Conservation (phyloP, 805 yeast species). For the Candida boleticola region DNA sequence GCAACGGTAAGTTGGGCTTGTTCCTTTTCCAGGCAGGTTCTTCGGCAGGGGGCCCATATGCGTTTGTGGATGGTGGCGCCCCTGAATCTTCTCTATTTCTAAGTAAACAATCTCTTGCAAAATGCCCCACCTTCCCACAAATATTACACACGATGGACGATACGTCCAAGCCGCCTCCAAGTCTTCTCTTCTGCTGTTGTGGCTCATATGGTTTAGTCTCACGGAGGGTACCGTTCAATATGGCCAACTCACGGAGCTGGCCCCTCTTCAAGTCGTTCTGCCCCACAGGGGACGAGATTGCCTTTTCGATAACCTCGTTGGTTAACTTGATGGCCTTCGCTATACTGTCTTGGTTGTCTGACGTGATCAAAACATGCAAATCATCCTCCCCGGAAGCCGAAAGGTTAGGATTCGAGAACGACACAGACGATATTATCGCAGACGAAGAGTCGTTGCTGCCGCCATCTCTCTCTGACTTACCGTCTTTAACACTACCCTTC, state of each 20-base stretch:
- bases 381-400: slow-evolving; percentile 52
- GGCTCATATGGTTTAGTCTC: slow-evolving; percentile 64
- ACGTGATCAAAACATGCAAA: slow-evolving; percentile 82
- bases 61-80: slow-evolving; percentile 10
- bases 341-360: slow-evolving; percentile 76
- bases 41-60: background rate
- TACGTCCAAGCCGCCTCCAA: slow-evolving; percentile 39
- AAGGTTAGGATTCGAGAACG: slow-evolving; percentile 20
- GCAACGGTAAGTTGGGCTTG: slow-evolving; percentile 1
- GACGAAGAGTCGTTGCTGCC: slow-evolving; percentile 35
- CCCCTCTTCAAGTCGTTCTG: slow-evolving; percentile 88
- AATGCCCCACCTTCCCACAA: slow-evolving; percentile 85
- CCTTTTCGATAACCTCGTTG: slow-evolving; percentile 73
- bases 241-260: slow-evolving; percentile 89
- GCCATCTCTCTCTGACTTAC: slow-evolving; percentile 49
- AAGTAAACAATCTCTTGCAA: slow-evolving; percentile 81
- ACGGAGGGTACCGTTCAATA: slow-evolving; percentile 89
- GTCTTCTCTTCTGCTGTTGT: slow-evolving; percentile 13
- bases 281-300: slow-evolving; percentile 87
- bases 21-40: slow-evolving; percentile 1
- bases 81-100: slow-evolving; percentile 44
- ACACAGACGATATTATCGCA: slow-evolving; percentile 13
- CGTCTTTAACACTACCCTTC: slow-evolving; percentile 93
- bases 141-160: slow-evolving; percentile 61
- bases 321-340: slow-evolving; percentile 72